Base-by-base conservation (phyloP, 1,284 basidiomycete genomes). In the Pascua guehoae region DNA sequence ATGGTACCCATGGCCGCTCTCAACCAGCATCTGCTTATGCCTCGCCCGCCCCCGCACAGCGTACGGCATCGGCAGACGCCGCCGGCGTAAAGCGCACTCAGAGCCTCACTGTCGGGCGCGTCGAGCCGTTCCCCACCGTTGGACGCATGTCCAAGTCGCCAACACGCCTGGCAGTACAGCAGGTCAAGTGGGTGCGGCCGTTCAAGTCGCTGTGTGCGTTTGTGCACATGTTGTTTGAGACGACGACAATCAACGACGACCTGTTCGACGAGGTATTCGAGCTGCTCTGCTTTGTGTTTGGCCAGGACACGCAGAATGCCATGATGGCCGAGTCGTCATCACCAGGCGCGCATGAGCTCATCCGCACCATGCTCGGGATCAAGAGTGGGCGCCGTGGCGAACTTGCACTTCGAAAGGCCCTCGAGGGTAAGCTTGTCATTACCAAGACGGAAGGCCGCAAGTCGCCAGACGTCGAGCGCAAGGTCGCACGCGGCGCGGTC, bases 401-500 rank as follows among this genome's bases (percentile, higher is more conserved):
- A 55, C 62, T 66, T 15, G 66, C 69, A 4, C 51, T 75, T 1
- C 58, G 67, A 38, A 63, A 60, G 15, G 66, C 71, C 1, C 63
- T 75, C 45, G 73, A 73, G 52, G 67, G 70, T 24, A 63, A 63
- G 37, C 49, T 58, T 2, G 54, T 56, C n/a, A 49, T 51, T 16
- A 57, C 57, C 15, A 59, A 56, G 32, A 50, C 42, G 12, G 62
- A 63, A 5, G 61, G 60, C 11, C 53, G 61, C 16, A 65, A 62
- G 16, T 50, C 64, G 11, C 38, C 47, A 12, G 62, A 69, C 32
- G 64, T 62, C 2, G 68, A 72, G 49, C 61, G 68, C 37, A 71
- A 69, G 57, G 61, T 70, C 14, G 63, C 68, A 3, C 65, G 66
- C 18, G 73, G 73, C 5, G 71, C 73, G 2, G 68, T 75, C n/a